Evolutionary conservation across 352 stramenopile species (phyloP), one percentile per base, ranked within the genome.

Genomic region (Pythium phragmiticola): DNA sequence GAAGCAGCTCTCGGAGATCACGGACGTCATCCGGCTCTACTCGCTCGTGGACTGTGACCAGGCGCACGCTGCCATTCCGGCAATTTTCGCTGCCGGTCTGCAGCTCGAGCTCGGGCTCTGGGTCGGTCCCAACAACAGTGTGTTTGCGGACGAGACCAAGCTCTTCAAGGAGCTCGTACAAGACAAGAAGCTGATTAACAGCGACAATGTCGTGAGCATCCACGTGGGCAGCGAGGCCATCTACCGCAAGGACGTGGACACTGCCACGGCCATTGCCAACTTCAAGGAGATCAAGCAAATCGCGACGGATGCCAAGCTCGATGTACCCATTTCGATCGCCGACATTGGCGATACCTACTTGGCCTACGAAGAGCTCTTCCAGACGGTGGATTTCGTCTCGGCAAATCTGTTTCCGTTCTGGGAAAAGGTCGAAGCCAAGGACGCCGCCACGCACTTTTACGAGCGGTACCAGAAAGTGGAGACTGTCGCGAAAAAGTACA

Each of bases 381-480:
- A 87, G 46, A 77, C 74, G 17, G 80, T 88, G 37, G 80, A 89
- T 65, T 80, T 84, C 41, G 70, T 88, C 46, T 76, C 74, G 47
- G 78, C 73, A 43, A 91, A 89, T 54, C 68, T 76, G 49, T 91
- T 91, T 45, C 75, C 82, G 17, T 91, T 88, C 68, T 91, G 82
- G 82, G 74, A 87, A 64, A 76, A 77, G 50, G 55, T 73, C 3
- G 53, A 50, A 12, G 63, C 84, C 21, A 62, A 80, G 41, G 63
- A 63, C 7, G 76, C 70, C n/a, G 74, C 69, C 13, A 60, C 69
- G 19, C 61, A 69, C 30, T 83, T 89, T 42, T 79, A 84, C 63
- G 68, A 65, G 54, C 78, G 80, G 43, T 77, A 84, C 60, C 50
- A 69, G 26, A 62, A 65, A 42, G 66, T 89, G 1, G 50, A 72